Base-by-base conservation (phyloP, 1,284 basidiomycete genomes). In the Microbotryum lychnidis-dioicae region DNA sequence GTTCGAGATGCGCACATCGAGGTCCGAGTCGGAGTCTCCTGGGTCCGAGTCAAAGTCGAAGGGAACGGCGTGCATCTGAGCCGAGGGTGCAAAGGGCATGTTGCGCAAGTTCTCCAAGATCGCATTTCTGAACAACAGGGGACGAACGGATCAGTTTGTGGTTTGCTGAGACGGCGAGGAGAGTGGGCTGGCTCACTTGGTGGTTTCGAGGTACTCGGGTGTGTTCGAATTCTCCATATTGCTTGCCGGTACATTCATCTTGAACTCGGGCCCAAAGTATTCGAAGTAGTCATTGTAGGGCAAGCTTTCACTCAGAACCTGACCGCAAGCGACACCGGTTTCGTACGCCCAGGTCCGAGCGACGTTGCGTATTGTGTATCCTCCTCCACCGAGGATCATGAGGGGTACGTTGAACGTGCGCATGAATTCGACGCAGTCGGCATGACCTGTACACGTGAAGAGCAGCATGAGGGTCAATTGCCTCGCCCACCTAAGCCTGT, bases 241-340 rank as follows among this genome's bases (percentile, higher is more conserved):
- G 68, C 87, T 97, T 62, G 82, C 81, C 12, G 86, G 81, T 3
- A 98, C 93, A 72, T 97, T 91, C 33, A 98, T 80, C 69, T 93
- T 83, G 77, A 94, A 98, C 61, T 92, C 81, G 16, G 96, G 96
- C 0, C 93, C 94, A 75, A 93, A 98, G 85, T 93, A 98, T 75
- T 97, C 93, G 74, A 97, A 90, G 76, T 92, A 97, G 71, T 93
- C 87, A 76, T 90, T 96, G 84, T 89, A 97, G 0, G 94, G 94
- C 65, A 98, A 75, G 71, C 89, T 86, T 46, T 62, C 55, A 73
- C 50, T 75, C 58, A 97, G 86, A 73, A 92, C 86, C 53, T 89
- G 81, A 2, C 90, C 92, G 18, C 94, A 82, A 42, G 92, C 88
- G 71, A 94, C 87, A 0, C 91, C 93, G 0, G 96, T 98, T 76